Evolutionary conservation across 2,329 filamentous ascomycete genomes (phyloP).

Genomic region (Fusarium illudens): DNA sequence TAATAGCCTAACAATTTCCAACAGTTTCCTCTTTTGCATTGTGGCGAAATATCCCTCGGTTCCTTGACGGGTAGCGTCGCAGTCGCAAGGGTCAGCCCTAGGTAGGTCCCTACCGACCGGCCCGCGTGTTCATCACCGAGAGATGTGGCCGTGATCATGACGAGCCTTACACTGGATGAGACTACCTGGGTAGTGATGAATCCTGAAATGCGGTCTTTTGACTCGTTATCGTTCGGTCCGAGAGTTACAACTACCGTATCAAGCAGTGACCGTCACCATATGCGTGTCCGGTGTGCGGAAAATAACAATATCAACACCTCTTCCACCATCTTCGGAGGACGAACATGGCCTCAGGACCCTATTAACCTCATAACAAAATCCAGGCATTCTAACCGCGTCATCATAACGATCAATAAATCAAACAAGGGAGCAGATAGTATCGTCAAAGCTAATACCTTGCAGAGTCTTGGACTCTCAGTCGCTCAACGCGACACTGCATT

Average conservation of each 20-base stretch:
- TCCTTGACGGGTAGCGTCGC: background rate
- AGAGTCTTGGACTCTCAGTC: conserved; percentile 26
- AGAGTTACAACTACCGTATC: background rate
- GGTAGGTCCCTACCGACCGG: background rate
- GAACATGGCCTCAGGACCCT: background rate
- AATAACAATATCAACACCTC: background rate
- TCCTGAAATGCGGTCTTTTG: background rate
- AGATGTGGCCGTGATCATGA: background rate
- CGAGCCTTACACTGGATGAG: background rate
- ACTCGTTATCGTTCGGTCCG: too few relatives aligned
- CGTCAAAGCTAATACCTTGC: conserved; percentile 30
- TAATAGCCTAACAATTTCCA: background rate
- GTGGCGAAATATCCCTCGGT: background rate
- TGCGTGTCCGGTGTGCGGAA: background rate
- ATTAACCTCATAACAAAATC: background rate
- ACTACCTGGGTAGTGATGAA: background rate
- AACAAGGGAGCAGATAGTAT: conserved; percentile 19
- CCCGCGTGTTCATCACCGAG: background rate
- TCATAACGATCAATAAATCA: conserved; percentile 25
- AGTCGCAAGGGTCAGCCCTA: conserved; percentile 4
- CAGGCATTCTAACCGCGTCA: background rate
- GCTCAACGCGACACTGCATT: conserved; percentile 23
- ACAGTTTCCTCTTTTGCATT: background rate
- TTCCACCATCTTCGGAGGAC: background rate
- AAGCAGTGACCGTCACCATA: background rate